Evolutionary conservation across 441 rosid genomes (phyloP), one percentile per base, ranked within the genome.

Genomic region (Pelargonium cotyledonis): DNA sequence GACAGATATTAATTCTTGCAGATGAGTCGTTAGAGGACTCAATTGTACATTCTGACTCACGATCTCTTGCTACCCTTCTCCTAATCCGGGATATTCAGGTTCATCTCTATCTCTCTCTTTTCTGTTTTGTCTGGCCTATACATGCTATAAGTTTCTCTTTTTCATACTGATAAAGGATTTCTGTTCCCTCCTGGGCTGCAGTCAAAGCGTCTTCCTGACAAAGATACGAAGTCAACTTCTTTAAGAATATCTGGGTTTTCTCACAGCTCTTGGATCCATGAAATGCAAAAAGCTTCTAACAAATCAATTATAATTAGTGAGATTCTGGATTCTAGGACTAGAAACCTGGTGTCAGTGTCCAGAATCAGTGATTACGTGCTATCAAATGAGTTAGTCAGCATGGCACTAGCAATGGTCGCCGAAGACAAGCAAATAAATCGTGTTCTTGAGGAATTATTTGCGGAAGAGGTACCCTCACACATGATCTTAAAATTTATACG

Each of bases 81-180:
- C 92, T 92, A 77, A 92, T 92, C 71, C 94, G 97, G 60, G 96
- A 89, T 78, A 92, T 92, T 84, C 98, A 92, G 90, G 95, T 86
- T 40, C 10, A 8, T 66, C 40, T 16, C 70, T 65, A 61, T 53
- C 47, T 31, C 4, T 12, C 16, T 6, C 55, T 62, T 21, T 53
- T 21, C 35, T 15, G 9, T 19, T 35, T 16, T 23, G 23, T 65
- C 9, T 61, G 19, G 26, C 66, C 14, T 66, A 26, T 4, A 26
- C 51, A 15, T 57, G 10, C 31, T 72, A 55, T 46, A 15, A 68
- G 62, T 16, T 57, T 18, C 26, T 57, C 62, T 62, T 38, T 44
- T 65, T 31, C 60, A 14, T 72, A 63, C 64, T 68, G 57, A 75
- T 53, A 65, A 67, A 8, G 47, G 58, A 10, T 64, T 6, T 62